Evolutionary conservation across 257 asterid species (phyloP).

Genomic region (Nicotiana undulata): DNA sequence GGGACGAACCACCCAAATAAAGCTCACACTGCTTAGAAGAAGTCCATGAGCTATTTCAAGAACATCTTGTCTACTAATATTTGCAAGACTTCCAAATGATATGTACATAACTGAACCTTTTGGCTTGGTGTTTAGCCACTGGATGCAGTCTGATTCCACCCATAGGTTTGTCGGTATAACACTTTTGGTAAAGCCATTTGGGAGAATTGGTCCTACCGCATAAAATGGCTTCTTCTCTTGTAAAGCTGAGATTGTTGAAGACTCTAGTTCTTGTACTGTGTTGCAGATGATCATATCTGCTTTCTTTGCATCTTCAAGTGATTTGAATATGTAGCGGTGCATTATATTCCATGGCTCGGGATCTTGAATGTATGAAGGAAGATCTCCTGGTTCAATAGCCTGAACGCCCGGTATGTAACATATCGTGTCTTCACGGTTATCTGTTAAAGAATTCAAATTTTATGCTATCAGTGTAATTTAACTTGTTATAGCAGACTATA

Average conservation of each 20-base stretch:
- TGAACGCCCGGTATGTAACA: conserved; percentile 20
- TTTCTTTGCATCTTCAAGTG: conserved; percentile 17
- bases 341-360: neutral
- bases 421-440: conserved; percentile 13
- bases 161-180: conserved; percentile 7
- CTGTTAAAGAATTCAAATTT: neutral
- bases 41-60: conserved; percentile 20
- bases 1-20: conserved; percentile 19
- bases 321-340: conserved; percentile 11
- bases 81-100: conserved; percentile 23
- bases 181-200: neutral
- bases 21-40: conserved; percentile 5
- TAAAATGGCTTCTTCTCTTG: conserved; percentile 4
- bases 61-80: neutral
- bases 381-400: conserved; percentile 6
- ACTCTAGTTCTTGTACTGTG: conserved; percentile 22
- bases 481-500: neutral
- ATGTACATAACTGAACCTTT: conserved; percentile 20
- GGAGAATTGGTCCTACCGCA: conserved; percentile 19
- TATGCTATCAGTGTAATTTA: neutral
- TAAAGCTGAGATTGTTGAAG: conserved; percentile 10
- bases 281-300: conserved; percentile 18
- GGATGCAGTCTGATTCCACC: conserved; percentile 6
- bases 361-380: conserved; percentile 14
- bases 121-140: conserved; percentile 15